Percentiles rank a stretch among this genome's conserved stretches.
These are phyloP conservation scores for Sequoia sempervirens DNA, from an alignment of 75 land plant species.

Conservation along the genomic window DNA sequence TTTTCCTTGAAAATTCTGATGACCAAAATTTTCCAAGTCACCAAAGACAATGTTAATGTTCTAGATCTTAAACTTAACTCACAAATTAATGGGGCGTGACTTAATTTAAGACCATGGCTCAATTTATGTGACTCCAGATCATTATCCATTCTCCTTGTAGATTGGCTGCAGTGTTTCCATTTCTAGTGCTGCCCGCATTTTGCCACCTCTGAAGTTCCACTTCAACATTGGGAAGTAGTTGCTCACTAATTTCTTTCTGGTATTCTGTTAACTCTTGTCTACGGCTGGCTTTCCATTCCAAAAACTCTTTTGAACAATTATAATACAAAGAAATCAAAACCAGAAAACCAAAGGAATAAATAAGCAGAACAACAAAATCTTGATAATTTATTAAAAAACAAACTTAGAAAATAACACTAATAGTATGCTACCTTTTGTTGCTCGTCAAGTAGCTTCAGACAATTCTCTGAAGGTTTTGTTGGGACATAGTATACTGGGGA, in stretches of 20 bases:
- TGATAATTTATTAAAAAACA: neutral
- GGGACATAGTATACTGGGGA: slow-evolving; percentile 79
- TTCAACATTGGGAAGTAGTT: slow-evolving; percentile 66
- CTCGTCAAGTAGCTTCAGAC: slow-evolving; percentile 45
- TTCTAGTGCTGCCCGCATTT: slow-evolving; percentile 49
- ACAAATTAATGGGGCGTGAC: no score
- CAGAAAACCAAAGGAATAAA: neutral
- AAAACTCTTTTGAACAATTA: slow-evolving; percentile 39
- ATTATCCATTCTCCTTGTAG: slow-evolving; percentile 62
- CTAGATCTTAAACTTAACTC: no score
- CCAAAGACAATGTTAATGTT: no score
- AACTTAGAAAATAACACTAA: neutral
- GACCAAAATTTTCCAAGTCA: no score
- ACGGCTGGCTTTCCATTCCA: slow-evolving; percentile 73
- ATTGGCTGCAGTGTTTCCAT: slow-evolving; percentile 24
- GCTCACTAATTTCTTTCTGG: slow-evolving; percentile 70
- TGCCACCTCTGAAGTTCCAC: slow-evolving; percentile 76
- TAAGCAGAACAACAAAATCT: neutral
- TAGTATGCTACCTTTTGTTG: slow-evolving; percentile 3
- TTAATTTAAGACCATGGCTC: slow-evolving; percentile 50
- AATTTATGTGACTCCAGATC: slow-evolving; percentile 55
- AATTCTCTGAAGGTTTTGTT: slow-evolving; percentile 52
- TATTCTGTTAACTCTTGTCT: slow-evolving; percentile 72
- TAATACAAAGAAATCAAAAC: neutral
- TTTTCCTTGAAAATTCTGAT: no score